Conservation (phyloP, 805 yeast species). For the Diddensiella santjacobensis region DNA sequence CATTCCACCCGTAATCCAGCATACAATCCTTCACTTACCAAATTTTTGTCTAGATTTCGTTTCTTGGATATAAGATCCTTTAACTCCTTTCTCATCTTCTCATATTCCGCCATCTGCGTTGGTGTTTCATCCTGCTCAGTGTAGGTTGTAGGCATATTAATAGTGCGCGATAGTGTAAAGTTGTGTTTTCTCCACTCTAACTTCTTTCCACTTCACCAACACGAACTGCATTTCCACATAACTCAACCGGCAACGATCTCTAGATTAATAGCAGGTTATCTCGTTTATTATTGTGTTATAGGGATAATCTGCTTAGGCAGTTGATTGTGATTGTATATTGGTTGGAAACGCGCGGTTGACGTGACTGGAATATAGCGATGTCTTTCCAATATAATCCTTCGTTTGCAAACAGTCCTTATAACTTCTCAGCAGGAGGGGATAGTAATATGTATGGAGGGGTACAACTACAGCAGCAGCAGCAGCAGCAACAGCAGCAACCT, state of each 20-base stretch:
- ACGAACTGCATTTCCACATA: too few relatives aligned
- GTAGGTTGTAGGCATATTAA: conserved; percentile 5
- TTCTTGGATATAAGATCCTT: conserved; percentile 60
- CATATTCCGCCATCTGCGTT: conserved; percentile 49
- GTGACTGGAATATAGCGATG: neutral
- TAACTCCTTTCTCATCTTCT: conserved; percentile 60
- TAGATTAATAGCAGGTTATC: too few relatives aligned
- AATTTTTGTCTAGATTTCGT: conserved; percentile 55
- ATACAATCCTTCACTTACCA: conserved; percentile 20
- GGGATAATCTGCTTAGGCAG: too few relatives aligned
- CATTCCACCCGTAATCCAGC: neutral
- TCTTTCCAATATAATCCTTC: neutral
- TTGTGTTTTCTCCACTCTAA: too few relatives aligned
- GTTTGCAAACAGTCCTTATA: neutral
- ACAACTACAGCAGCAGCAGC: conserved; percentile 24
- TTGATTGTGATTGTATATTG: too few relatives aligned
- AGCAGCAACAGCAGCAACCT: conserved; percentile 19
- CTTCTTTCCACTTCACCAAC: too few relatives aligned
- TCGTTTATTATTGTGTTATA: too few relatives aligned
- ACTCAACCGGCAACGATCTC: too few relatives aligned
- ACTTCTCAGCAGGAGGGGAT: neutral
- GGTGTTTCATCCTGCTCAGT: conserved; percentile 8
- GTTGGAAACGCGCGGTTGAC: too few relatives aligned
- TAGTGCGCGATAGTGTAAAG: too few relatives aligned
- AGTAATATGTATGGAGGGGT: neutral